Percentiles rank a stretch among this genome's conserved stretches.
These are phyloP conservation scores for Phylloporus scabripes DNA, from an alignment of 768 basidiomycete genomes.

Conservation along the genomic window DNA sequence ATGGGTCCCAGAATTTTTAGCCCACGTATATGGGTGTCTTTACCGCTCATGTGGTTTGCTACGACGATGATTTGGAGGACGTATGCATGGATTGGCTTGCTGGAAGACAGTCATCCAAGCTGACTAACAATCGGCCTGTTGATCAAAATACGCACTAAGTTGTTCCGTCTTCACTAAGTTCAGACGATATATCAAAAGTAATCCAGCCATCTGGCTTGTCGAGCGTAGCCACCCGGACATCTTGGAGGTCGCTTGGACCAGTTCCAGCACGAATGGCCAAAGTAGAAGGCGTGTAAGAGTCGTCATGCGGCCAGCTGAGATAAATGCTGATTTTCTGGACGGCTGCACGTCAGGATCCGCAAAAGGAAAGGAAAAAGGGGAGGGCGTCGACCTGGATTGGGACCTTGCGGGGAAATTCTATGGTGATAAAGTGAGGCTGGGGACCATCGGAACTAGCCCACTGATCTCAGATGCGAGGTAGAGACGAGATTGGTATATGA, in stretches of 20 bases:
- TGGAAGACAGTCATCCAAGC: conserved; percentile 25
- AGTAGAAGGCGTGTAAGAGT: conserved; percentile 95
- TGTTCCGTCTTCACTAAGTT: conserved; percentile 72
- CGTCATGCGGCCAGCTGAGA: conserved; percentile 78
- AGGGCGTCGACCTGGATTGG: conserved; percentile 64
- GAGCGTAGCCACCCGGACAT: conserved; percentile 77
- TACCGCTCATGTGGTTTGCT: conserved; percentile 96
- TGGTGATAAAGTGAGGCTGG: conserved; percentile 93
- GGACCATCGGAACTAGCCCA: conserved; percentile 78
- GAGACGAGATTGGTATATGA: conserved; percentile 8
- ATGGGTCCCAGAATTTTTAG: conserved; percentile 80
- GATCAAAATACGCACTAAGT: conserved; percentile 54
- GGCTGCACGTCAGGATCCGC: neutral
- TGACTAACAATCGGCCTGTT: neutral
- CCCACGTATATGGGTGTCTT: conserved; percentile 96
- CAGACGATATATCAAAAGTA: conserved; percentile 77
- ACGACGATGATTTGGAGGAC: conserved; percentile 86
- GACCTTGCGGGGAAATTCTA: conserved; percentile 89
- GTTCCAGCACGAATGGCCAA: conserved; percentile 91
- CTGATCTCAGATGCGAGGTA: neutral
- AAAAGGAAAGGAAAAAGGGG: neutral
- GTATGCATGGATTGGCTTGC: conserved; percentile 84
- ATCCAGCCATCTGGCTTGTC: conserved; percentile 96
- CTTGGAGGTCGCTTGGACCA: conserved; percentile 86
- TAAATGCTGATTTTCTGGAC: conserved; percentile 79